Percentiles rank a stretch among this genome's conserved stretches.
Evolutionary conservation across 805 yeast species (phyloP).

Genomic region (Candida schatavii): DNA sequence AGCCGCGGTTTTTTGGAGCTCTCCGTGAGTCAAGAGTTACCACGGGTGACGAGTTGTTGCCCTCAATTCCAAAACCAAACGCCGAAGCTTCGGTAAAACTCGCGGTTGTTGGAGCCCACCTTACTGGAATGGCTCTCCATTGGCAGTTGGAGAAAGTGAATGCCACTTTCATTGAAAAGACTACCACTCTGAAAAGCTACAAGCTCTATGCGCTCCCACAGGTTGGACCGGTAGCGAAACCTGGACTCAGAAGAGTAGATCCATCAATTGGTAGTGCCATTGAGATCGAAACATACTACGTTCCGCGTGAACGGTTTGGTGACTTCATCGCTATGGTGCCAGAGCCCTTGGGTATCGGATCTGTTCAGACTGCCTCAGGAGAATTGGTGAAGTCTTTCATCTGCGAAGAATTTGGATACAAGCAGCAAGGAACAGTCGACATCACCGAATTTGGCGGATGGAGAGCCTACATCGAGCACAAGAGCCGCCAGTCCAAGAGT

Average conservation of each 20-base stretch:
- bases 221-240: constrained; percentile 80
- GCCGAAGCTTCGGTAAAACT: constrained; percentile 51
- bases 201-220: constrained; percentile 80
- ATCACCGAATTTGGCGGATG: constrained; percentile 90
- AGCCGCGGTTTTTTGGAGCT: constrained; percentile 57
- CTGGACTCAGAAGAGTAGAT: constrained; percentile 76
- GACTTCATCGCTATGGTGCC: constrained; percentile 86
- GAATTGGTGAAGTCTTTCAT: constrained; percentile 89
- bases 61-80: constrained; percentile 43
- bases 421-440: constrained; percentile 66
- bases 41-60: constrained; percentile 44
- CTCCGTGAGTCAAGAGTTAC: constrained; percentile 36
- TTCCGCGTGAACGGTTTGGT: constrained; percentile 79
- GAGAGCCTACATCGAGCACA: constrained; percentile 56
- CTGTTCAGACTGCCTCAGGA: constrained; percentile 79
- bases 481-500: constrained; percentile 23
- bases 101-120: constrained; percentile 97
- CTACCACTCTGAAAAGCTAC: constrained; percentile 71
- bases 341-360: constrained; percentile 92
- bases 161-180: constrained; percentile 64
- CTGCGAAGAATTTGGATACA: constrained; percentile 88
- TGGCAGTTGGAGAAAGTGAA: constrained; percentile 89
- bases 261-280: constrained; percentile 54
- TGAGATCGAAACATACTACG: constrained; percentile 76
- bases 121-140: constrained; percentile 82